Conservation (phyloP, 371 early-diverging fungal genomes). For the Actinomortierella wolfii region DNA sequence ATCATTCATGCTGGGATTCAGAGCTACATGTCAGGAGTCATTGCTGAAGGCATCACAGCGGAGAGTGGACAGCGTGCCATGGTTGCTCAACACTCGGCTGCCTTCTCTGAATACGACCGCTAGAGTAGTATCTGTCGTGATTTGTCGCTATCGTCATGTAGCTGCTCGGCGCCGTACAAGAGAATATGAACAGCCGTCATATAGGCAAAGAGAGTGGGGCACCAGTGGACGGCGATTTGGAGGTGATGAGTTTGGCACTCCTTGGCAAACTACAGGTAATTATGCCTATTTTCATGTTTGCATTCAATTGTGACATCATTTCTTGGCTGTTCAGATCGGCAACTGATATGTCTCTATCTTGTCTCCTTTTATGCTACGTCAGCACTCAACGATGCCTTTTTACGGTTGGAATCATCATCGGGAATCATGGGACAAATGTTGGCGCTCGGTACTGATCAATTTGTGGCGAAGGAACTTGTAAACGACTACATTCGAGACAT, state of each 20-base stretch:
- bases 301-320: neutral
- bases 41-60: too few species aligned
- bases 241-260: slow-evolving; percentile 22
- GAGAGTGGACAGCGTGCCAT: too few species aligned
- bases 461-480: slow-evolving; percentile 14
- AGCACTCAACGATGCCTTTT: slow-evolving; percentile 27
- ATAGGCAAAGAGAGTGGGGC: neutral
- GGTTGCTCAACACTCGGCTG: too few species aligned
- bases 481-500: slow-evolving; percentile 4
- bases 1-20: too few species aligned
- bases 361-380: neutral
- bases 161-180: neutral
- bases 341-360: neutral
- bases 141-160: slow-evolving; percentile 18
- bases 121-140: neutral
- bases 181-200: neutral
- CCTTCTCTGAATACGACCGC: too few species aligned
- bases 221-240: slow-evolving; percentile 12
- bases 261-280: slow-evolving; percentile 31
- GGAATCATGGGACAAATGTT: slow-evolving; percentile 21
- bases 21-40: too few species aligned
- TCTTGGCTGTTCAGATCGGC: neutral
- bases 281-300: neutral
- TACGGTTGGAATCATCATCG: slow-evolving; percentile 14
- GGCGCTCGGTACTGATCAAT: slow-evolving; percentile 20